Conservation (phyloP, 2,329 filamentous ascomycete species). For the Penicillium sp. region DNA sequence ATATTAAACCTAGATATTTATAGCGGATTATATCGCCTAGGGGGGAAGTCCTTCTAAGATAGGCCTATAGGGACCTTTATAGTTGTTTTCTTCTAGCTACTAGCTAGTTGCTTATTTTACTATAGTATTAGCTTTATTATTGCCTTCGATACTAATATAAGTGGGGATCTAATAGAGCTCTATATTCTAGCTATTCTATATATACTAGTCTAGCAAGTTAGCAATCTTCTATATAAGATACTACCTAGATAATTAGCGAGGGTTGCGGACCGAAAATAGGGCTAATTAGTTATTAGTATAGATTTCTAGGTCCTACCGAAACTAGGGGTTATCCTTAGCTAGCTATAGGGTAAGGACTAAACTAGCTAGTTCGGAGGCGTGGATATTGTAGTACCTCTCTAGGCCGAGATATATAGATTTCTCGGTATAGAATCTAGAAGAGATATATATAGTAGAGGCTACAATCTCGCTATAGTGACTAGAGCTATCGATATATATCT, state of each 20-base stretch:
- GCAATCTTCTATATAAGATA: conserved; percentile 3
- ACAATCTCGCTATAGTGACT: neutral
- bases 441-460: neutral
- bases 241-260: conserved; percentile 4
- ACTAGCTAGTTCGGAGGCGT: conserved; percentile 5
- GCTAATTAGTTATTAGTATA: conserved; percentile 8
- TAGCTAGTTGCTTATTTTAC: conserved; percentile 2
- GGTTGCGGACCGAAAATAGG: conserved; percentile 6
- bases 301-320: neutral
- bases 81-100: neutral
- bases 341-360: conserved; percentile 1
- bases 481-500: conserved; percentile 1
- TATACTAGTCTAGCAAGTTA: neutral
- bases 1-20: no score
- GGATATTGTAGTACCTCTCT: neutral
- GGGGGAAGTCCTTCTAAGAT: no score
- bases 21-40: no score
- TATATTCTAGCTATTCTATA: neutral
- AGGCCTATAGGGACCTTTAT: conserved; percentile 8
- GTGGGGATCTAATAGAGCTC: conserved; percentile 7
- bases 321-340: neutral
- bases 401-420: conserved; percentile 1
- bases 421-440: neutral
- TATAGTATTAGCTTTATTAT: neutral
- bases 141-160: conserved; percentile 3